Base-by-base conservation (phyloP, 306 rosid species). In the Dryas octopetala region DNA sequence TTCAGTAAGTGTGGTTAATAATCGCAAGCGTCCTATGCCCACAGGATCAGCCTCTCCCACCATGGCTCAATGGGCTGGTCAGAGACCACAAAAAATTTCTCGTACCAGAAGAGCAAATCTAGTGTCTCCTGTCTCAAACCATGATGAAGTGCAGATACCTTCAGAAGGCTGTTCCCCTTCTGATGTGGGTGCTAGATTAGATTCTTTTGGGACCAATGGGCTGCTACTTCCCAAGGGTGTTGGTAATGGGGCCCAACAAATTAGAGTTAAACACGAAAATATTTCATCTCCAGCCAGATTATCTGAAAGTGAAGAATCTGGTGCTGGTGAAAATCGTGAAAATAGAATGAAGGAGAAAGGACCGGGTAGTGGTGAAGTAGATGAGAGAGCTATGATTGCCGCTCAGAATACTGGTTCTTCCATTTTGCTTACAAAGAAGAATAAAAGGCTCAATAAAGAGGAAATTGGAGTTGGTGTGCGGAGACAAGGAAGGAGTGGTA, bases 1-100 rank as follows among this genome's bases (percentile, higher is more conserved):
- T 76, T 79, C 91, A 28, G 75, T 28, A 19, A 69, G 75, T 71
- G 91, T 86, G 61, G 79, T 71, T 61, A 77, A 66, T 70, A 88
- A 86, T 80, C 94, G 80, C 49, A 89, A 88, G 77, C 90, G 90
- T 43, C 80, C 88, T 60, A 48, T 91, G 67, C 78, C 93, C 45
- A 48, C 80, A 64, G 91, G 84, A 81, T 84, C 95, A 32, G 75
- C 91, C 69, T 78, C 89, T 50, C 83, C 92, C 65, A 84, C 86
- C 54, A 86, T 94, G 90, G 89, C 92, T 81, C 92, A 89, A 79
- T 94, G 98, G 97, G 94, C 74, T 83, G 96, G 91, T 67, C 97
- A 94, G 80, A 94, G 97, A 78, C 90, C 98, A 44, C 92, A 87
- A 66, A 94, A 91, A 76, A 87, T 76, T 46, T 83, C 92, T 63